Conservation (phyloP, 192 early-diverging fungal genomes). For the Cetraspora pellucida region DNA sequence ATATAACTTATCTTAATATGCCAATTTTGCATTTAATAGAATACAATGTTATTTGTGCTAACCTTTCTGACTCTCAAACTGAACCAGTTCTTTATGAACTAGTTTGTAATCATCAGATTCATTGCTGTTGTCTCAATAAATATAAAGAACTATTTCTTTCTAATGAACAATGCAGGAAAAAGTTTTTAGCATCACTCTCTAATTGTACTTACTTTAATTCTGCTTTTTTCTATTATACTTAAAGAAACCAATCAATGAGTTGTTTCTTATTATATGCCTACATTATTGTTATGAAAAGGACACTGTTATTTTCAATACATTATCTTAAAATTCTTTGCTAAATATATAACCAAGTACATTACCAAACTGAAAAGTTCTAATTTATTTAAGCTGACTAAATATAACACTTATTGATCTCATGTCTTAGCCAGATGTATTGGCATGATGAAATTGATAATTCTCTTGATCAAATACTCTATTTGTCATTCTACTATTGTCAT, state of each 20-base stretch:
- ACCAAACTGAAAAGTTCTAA: no score
- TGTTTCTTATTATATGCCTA: background rate
- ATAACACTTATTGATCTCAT: background rate
- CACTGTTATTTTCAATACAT: no score
- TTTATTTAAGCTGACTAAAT: background rate
- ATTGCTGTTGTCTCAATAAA: background rate
- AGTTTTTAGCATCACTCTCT: background rate
- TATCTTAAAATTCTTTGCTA: no score
- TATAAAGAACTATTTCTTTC: no score
- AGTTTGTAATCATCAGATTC: slow-evolving; percentile 5
- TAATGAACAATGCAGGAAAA: background rate
- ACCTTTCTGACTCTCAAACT: background rate
- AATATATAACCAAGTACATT: no score
- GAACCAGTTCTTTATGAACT: no score
- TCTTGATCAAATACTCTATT: no score
- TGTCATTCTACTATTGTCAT: no score
- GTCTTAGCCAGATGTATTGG: no score
- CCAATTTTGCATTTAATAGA: background rate
- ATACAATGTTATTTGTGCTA: background rate
- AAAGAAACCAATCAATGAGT: background rate
- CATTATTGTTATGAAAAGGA: slow-evolving; percentile 1
- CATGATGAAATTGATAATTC: no score
- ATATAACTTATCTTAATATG: no score
- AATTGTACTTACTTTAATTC: background rate
- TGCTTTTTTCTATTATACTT: background rate